Evolutionary conservation across 2,329 filamentous ascomycete genomes (phyloP).

Genomic region (Colletotrichum tropicicola): DNA sequence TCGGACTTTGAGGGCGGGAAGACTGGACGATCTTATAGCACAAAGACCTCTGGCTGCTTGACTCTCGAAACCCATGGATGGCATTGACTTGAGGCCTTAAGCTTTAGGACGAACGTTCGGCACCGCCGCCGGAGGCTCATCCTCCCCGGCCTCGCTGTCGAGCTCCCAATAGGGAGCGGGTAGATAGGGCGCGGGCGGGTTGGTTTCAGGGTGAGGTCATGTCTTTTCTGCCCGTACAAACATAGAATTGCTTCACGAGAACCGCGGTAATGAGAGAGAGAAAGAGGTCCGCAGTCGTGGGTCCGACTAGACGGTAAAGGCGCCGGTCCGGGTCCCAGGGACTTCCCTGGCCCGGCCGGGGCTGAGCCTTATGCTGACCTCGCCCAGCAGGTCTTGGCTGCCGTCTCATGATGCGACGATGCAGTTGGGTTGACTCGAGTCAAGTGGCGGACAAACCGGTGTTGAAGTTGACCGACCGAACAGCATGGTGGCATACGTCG

Average conservation of each 20-base stretch:
- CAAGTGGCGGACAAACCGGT: neutral
- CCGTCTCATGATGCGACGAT: constrained; percentile 23
- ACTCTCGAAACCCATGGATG: neutral
- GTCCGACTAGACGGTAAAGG: neutral
- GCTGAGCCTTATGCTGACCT: constrained; percentile 9
- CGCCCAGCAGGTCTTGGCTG: neutral
- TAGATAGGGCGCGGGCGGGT: neutral
- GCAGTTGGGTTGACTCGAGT: constrained; percentile 1
- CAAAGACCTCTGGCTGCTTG: neutral
- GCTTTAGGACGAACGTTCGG: constrained; percentile 3
- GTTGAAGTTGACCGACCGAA: neutral
- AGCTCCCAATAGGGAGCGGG: neutral
- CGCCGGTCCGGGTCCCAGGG: neutral
- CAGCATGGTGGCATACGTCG: no score
- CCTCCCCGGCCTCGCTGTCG: neutral
- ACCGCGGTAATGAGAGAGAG: no score
- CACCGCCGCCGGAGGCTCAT: neutral
- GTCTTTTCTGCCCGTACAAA: neutral
- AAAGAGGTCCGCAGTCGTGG: neutral
- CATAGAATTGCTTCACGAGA: neutral
- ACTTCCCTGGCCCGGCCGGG: neutral
- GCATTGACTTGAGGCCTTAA: neutral
- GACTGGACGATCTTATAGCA: constrained; percentile 11
- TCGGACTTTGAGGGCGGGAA: neutral
- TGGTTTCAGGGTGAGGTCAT: constrained; percentile 8